Percentiles rank a stretch among this genome's conserved stretches.
Conservation (phyloP, 2,329 filamentous ascomycete genomes). For the Plectosphaerella cucumerina region DNA sequence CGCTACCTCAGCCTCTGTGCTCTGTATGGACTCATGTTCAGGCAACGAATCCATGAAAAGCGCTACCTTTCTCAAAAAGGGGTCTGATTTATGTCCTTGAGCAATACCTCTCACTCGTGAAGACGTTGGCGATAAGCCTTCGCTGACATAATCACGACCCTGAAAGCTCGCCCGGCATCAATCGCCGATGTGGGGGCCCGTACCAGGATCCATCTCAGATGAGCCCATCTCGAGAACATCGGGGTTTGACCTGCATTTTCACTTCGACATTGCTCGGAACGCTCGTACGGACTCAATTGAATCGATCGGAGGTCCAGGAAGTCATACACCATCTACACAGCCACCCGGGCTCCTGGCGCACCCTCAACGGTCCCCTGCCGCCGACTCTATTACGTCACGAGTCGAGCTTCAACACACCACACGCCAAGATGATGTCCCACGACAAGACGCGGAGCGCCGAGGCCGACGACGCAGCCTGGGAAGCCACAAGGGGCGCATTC, state of each 20-base stretch:
- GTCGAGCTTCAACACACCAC: not conserved
- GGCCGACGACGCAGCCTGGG: constrained; percentile 66
- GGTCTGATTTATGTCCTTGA: too few species aligned
- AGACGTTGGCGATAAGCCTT: not conserved
- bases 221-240: constrained; percentile 1
- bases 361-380: too few species aligned
- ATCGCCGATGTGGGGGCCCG: not conserved
- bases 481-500: constrained; percentile 63
- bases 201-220: constrained; percentile 1
- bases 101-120: too few species aligned
- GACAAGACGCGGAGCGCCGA: constrained; percentile 61
- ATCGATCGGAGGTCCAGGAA: too few species aligned
- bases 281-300: not conserved
- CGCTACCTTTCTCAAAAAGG: not conserved
- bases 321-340: too few species aligned
- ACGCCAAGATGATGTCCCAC: constrained; percentile 40
- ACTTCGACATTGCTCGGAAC: too few species aligned
- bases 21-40: constrained; percentile 14
- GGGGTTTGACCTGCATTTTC: not conserved
- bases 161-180: not conserved
- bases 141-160: not conserved
- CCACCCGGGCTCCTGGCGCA: too few species aligned
- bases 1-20: constrained; percentile 49
- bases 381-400: not conserved
- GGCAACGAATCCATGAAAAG: constrained; percentile 20